Base-by-base conservation (phyloP, 805 yeast genomes). In the Lachancea sp. region DNA sequence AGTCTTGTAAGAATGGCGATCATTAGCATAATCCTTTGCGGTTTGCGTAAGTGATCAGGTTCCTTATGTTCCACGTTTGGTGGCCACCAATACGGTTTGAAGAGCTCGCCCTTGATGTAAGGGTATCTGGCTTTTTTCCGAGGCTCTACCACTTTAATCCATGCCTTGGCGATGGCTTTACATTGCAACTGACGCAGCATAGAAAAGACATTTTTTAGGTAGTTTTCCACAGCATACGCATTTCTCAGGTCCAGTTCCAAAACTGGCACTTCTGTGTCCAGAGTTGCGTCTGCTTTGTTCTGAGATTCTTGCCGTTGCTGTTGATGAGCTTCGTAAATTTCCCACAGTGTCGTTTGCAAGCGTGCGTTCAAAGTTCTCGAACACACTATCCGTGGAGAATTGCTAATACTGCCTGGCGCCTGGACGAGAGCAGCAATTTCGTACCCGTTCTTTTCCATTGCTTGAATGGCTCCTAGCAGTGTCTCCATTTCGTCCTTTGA, bases 31-130 rank as follows among this genome's bases (percentile, higher is more conserved):
- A 82, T 54, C 44, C 93, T 65, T 53, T 79, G 82, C 1, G 63
- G 65, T 56, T 80, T 83, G 47, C 68, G 71, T 46, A 85, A 64
- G 62, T 85, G 91, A 57, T 83, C 91, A 0, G 91, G 91, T 55
- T 84, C 90, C 36, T 68, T 70, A 61, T 84, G 91, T 31, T 76
- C 66, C 1, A 81, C 75, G 11, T 50, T 46, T 0, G 36, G 31
- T 0, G 90, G 90, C 93, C 93, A 84, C 90, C 90, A 83, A 4
- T 57, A 54, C 0, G 91, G 93, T 49, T 68, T 75, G 11, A 74
- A 53, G 0, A 20, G 39, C 12, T 74, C 73, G 2, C 78, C 78
- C 9, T 58, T 55, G 44, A 77, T 81, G 58, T 84, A 84, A 3
- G 91, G 91, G 52, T 65, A 73, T 19, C 65, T 62, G 1, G 81